Conservation (phyloP, 2,329 filamentous ascomycete species). For the Ramularia endophylla region DNA sequence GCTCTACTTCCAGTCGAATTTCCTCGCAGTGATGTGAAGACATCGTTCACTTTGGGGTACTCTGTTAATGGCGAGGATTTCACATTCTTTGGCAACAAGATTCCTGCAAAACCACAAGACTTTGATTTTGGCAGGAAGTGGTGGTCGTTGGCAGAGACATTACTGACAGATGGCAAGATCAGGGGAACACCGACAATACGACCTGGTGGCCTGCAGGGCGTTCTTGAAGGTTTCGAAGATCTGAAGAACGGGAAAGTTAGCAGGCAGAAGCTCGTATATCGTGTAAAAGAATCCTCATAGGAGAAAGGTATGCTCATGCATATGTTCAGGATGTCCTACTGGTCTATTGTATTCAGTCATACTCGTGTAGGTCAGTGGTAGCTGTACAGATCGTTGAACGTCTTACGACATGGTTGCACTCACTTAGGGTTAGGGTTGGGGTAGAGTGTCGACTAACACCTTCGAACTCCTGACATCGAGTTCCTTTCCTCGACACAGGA, state of each 20-base stretch:
- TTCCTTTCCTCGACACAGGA: too few relatives aligned
- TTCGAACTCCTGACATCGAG: too few relatives aligned
- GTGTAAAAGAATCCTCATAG: slow-evolving; percentile 13
- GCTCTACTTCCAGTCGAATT: slow-evolving; percentile 14
- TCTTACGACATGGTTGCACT: too few relatives aligned
- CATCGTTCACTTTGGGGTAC: slow-evolving; percentile 16
- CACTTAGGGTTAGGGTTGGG: too few relatives aligned
- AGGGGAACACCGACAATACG: slow-evolving; percentile 35
- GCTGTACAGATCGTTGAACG: too few relatives aligned
- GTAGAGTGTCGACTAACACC: too few relatives aligned
- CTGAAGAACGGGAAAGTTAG: slow-evolving; percentile 41
- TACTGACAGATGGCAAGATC: slow-evolving; percentile 39
- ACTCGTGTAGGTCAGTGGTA: too few relatives aligned
- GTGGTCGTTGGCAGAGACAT: slow-evolving; percentile 30
- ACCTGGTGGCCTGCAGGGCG: slow-evolving; percentile 37
- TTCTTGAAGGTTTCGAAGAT: slow-evolving; percentile 39
- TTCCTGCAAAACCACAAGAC: slow-evolving; percentile 13
- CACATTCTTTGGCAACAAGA: slow-evolving; percentile 12
- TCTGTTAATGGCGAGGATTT: slow-evolving; percentile 18
- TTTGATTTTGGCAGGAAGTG: slow-evolving; percentile 36
- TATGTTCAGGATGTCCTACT: too few relatives aligned
- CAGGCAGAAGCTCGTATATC: slow-evolving; percentile 45
- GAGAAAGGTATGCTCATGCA: too few relatives aligned
- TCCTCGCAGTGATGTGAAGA: slow-evolving; percentile 15
- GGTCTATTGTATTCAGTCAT: too few relatives aligned